Evolutionary conservation across 345 rosid genomes (phyloP).

Genomic region (Microcos paniculata): DNA sequence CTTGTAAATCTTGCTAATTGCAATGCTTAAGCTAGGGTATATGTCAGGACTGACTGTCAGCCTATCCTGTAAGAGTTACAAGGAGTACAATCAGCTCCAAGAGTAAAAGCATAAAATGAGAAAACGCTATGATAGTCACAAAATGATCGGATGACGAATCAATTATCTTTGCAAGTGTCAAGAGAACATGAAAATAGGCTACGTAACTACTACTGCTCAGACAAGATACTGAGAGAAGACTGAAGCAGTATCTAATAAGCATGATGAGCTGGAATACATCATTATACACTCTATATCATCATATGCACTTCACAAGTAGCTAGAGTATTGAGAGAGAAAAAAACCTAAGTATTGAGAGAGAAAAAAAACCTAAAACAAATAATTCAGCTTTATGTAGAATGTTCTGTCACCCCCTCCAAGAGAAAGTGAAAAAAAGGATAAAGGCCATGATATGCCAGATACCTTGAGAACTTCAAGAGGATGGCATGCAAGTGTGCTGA

Average conservation of each 20-base stretch:
- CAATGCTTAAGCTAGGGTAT: conserved; percentile 75
- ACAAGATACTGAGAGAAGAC: conserved; percentile 3
- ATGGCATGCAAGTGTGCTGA: conserved; percentile 89
- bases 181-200: neutral
- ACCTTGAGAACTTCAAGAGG: conserved; percentile 99
- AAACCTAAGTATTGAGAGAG: neutral
- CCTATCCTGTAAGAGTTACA: conserved; percentile 69
- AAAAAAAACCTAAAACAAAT: neutral
- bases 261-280: neutral
- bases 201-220: neutral
- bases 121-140: neutral
- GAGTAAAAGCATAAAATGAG: neutral
- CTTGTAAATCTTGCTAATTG: conserved; percentile 70
- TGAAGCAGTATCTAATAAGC: neutral
- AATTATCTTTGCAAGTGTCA: neutral
- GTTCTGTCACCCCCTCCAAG: neutral
- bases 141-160: neutral
- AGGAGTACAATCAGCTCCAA: conserved; percentile 17
- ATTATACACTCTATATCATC: neutral
- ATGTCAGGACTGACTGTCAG: conserved; percentile 84
- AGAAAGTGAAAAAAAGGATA: neutral
- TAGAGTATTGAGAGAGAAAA: neutral
- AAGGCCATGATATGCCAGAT: neutral
- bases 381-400: neutral
- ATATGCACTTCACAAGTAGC: neutral